Conservation (phyloP, 106 monocot species). For the Apostasia shenzhenica region DNA sequence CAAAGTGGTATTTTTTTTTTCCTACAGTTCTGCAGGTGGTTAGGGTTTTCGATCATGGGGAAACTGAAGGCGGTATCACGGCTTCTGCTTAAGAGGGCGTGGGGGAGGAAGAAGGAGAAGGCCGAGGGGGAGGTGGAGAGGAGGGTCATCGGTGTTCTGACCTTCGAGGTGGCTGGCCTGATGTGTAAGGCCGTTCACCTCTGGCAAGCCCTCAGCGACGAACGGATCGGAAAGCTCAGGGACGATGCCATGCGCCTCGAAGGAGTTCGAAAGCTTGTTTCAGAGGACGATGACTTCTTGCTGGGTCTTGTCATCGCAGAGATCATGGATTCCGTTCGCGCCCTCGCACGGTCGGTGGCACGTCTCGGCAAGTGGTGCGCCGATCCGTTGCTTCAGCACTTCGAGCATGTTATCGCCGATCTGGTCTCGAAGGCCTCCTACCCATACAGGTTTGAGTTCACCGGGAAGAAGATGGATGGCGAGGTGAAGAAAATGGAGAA, state of each 20-base stretch:
- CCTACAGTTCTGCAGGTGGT: not conserved
- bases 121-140: not conserved
- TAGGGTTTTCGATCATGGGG: slow-evolving; percentile 18
- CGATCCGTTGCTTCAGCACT: slow-evolving; percentile 42
- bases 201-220: slow-evolving; percentile 49
- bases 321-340: slow-evolving; percentile 31
- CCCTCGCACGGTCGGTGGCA: slow-evolving; percentile 29
- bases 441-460: slow-evolving; percentile 22
- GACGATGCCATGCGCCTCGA: slow-evolving; percentile 24
- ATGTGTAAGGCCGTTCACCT: slow-evolving; percentile 50
- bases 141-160: slow-evolving; percentile 30
- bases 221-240: slow-evolving; percentile 23
- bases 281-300: slow-evolving; percentile 49
- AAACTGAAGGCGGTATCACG: slow-evolving; percentile 28
- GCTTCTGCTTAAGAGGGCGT: not conserved
- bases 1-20: not conserved
- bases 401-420: slow-evolving; percentile 36
- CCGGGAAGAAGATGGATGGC: slow-evolving; percentile 30
- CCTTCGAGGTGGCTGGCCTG: slow-evolving; percentile 57
- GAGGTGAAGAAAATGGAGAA: slow-evolving; percentile 65
- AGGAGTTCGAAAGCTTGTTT: slow-evolving; percentile 63
- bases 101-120: not conserved
- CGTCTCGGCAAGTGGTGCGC: slow-evolving; percentile 38
- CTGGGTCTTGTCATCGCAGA: slow-evolving; percentile 50
- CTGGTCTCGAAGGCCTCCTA: slow-evolving; percentile 17